Evolutionary conservation across 2,329 filamentous ascomycete species (phyloP), one percentile per base, ranked within the genome.

Genomic region (Raffaelea arxii): DNA sequence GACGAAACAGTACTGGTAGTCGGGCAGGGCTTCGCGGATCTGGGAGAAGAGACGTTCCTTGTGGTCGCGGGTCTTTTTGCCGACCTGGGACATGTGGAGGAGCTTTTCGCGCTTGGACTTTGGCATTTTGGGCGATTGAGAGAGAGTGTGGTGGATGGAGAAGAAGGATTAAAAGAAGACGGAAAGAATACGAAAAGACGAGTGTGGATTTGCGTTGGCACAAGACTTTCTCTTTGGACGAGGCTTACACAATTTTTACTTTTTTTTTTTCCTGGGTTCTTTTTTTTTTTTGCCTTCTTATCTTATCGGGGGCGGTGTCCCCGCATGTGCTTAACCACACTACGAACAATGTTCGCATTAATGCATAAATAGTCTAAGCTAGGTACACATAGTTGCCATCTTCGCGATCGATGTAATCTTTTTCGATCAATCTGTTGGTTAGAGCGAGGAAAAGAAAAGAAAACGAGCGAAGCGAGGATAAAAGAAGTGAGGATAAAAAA

Each of bases 81-180:
- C 72, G 59, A 92, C 90, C 73, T 92, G 84, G 56, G 90, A 89
- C 63, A 95, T 79, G 73, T 95, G 85, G 57, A 94, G 80, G 66
- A 94, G 75, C 69, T 84, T 91, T 58, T 84, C 77, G 68, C 92
- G 86, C 77, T 92, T 97, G 53, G 92, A 97, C 74, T 94, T 90
- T 64, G 92, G 92, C 92, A 98, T 98, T 55, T 60, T 71, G 63
- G 37, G 14, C 4, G 37, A 22, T 22, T 32, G 16, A 10, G 27
- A 32, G 41, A 54, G 53, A 40, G 42, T 35, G 10, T 25, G 38
- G 40, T 25, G 30, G 24, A 25, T 6, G n/a, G 3, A 5, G 32
- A 27, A 18, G 24, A 9, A 25, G 19, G 23, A 14, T 10, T 6
- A 18, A n/a, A 24, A 11, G 19, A n/a, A n/a, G n/a, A n/a, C n/a